Conservation (phyloP, 257 asterid genomes). For the Nicotiana benthamiana region DNA sequence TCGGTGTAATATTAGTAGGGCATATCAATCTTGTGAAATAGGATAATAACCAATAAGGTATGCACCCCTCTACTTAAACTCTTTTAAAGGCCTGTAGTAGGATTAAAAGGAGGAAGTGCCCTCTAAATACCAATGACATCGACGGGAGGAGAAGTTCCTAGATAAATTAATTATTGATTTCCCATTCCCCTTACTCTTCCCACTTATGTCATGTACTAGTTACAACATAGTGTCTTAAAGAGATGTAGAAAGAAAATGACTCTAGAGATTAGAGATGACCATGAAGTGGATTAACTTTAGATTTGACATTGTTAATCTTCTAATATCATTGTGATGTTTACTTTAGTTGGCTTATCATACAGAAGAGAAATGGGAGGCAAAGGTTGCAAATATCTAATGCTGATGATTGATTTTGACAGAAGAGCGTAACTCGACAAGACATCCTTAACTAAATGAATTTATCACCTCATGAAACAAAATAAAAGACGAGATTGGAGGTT, state of each 20-base stretch:
- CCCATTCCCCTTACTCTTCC: not conserved
- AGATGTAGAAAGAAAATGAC: not conserved
- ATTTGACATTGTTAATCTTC: not conserved
- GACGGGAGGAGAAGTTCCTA: not conserved
- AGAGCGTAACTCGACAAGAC: not conserved
- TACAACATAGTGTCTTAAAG: not conserved
- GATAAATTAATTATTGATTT: not conserved
- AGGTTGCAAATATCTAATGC: no score
- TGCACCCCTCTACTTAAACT: not conserved
- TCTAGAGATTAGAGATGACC: not conserved
- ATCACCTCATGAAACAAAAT: not conserved
- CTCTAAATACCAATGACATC: not conserved
- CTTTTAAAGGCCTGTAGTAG: not conserved
- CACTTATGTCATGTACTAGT: not conserved
- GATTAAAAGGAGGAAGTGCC: not conserved
- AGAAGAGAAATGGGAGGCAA: no score
- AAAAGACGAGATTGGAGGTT: not conserved
- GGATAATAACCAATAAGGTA: not conserved
- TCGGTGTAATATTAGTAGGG: not conserved
- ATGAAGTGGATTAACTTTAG: not conserved
- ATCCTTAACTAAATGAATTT: not conserved
- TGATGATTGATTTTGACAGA: not conserved
- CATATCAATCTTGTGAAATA: not conserved
- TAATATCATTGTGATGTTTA: no score
- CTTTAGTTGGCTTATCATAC: not conserved